Conservation (phyloP, 768 basidiomycete genomes). For the Auriculariales sp. region DNA sequence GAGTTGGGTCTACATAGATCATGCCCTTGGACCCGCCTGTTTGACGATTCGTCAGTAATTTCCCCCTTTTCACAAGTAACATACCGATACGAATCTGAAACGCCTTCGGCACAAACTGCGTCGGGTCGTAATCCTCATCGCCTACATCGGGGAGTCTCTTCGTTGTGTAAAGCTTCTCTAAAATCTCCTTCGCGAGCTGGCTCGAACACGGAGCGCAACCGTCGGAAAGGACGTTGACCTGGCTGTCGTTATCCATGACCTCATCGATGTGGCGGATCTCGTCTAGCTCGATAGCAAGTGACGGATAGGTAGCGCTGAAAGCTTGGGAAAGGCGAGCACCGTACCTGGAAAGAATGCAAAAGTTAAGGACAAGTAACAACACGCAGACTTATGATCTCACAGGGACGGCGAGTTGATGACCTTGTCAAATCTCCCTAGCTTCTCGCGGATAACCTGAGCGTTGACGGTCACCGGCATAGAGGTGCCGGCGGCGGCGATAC, state of each 20-base stretch:
- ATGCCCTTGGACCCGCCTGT: slow-evolving; percentile 74
- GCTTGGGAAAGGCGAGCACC: slow-evolving; percentile 76
- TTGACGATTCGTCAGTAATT: no score
- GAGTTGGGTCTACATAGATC: slow-evolving; percentile 42
- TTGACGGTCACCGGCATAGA: no score
- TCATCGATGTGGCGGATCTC: slow-evolving; percentile 48
- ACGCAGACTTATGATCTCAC: no score
- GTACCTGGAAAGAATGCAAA: no score
- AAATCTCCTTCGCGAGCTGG: slow-evolving; percentile 40
- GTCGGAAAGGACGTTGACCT: slow-evolving; percentile 46
- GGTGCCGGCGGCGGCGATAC: neutral
- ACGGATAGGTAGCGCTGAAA: slow-evolving; percentile 69
- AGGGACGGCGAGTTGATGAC: slow-evolving; percentile 52
- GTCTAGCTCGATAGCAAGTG: slow-evolving; percentile 36
- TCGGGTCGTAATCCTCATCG: neutral
- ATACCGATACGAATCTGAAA: neutral
- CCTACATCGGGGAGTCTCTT: slow-evolving; percentile 12
- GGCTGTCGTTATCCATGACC: slow-evolving; percentile 38
- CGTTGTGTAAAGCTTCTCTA: slow-evolving; percentile 22
- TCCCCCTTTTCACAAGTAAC: no score
- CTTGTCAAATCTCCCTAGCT: slow-evolving; percentile 52
- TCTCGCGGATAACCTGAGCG: slow-evolving; percentile 41
- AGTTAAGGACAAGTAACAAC: no score
- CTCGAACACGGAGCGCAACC: slow-evolving; percentile 49
- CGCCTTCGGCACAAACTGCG: neutral